Conservation (phyloP, 1,139 yeast species). For the Magnusiomyces ingens region DNA sequence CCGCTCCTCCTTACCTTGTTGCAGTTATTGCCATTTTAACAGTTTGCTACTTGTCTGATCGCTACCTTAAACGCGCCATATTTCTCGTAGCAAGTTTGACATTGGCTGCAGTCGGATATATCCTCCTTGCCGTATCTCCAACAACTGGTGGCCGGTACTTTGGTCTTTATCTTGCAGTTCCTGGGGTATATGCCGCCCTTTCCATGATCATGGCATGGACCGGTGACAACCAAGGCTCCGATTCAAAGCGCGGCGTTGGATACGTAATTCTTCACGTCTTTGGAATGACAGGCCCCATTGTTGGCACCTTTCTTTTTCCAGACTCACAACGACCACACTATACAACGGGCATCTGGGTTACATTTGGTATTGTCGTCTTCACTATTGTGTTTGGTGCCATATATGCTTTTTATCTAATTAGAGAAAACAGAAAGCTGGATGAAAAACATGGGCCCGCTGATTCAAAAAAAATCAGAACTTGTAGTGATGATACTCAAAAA, state of each 20-base stretch:
- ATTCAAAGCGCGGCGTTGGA: conserved; percentile 28
- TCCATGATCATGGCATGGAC: conserved; percentile 29
- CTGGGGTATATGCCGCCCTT: conserved; percentile 30
- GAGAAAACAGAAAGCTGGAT: conserved; percentile 23
- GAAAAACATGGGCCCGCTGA: conserved; percentile 21
- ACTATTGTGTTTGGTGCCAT: conserved; percentile 20
- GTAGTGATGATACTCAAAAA: conserved; percentile 3
- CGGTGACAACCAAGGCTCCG: conserved; percentile 31
- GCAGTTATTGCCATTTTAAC: conserved; percentile 22
- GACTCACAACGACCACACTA: conserved; percentile 28
- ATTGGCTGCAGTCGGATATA: conserved; percentile 28
- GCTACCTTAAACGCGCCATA: conserved; percentile 24
- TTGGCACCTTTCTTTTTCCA: conserved; percentile 31
- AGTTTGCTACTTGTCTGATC: conserved; percentile 23
- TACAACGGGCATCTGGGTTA: conserved; percentile 27
- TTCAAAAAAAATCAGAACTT: not conserved
- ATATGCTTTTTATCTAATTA: conserved; percentile 19
- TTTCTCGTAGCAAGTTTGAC: conserved; percentile 23
- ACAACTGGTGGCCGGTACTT: conserved; percentile 26
- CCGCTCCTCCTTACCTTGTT: conserved; percentile 27
- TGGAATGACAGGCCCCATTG: conserved; percentile 32
- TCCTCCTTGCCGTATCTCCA: conserved; percentile 25
- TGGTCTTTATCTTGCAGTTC: conserved; percentile 30
- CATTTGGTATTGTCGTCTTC: conserved; percentile 23
- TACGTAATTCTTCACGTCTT: conserved; percentile 28